Base-by-base conservation (phyloP, 2,329 filamentous ascomycete species). In the Colletotrichum horii region DNA sequence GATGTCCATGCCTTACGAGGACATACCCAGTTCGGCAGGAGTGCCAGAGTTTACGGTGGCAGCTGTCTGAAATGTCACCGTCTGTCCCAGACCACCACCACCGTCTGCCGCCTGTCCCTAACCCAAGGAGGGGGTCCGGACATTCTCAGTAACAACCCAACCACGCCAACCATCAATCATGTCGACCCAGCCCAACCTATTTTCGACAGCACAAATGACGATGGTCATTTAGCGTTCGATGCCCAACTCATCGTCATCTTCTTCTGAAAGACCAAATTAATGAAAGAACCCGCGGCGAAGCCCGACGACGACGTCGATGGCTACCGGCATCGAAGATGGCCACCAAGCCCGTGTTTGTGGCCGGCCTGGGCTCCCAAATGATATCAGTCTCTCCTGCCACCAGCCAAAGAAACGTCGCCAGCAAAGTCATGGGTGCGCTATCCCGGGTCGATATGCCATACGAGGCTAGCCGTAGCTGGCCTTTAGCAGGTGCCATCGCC, bases 341-440 rank as follows among this genome's bases (percentile, higher is more conserved):
- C 62, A 52, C 56, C 26, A 26, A 26, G 12, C 30, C 43, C 43
- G 24, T 67, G 62, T 48, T 73, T 67, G 64, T 65, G 56, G 60
- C 61, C 72, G 64, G 72, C 19, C 58, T 65, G 36, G 56, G 43
- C 56, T 43, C 64, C 32, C 24, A 38, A 61, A 73, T 75, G 64
- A 68, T 73, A 75, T 73, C 73, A 75, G 69, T 62, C 32, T 52
- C 38, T 52, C 34, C 64, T 11, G n/a, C 24, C 70, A 16, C 30
- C 56, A 73, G 58, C 73, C 73, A 75, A 75, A 75, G 73, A 75
- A 38, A 75, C 64, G 64, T 56, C 70, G 73, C 73, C 73, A 75
- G 69, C 73, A 68, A 73, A 75, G 73, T 69, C 73, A 75, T 69
- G 73, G 70, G 70, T 68, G 69, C 70, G 56, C 70, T 36, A 71